A percentile compares a stretch with the other conserved stretches of the same genome.
Evolutionary conservation across 495 filamentous ascomycete genomes (phyloP).

Genomic region (Tricharina praecox): DNA sequence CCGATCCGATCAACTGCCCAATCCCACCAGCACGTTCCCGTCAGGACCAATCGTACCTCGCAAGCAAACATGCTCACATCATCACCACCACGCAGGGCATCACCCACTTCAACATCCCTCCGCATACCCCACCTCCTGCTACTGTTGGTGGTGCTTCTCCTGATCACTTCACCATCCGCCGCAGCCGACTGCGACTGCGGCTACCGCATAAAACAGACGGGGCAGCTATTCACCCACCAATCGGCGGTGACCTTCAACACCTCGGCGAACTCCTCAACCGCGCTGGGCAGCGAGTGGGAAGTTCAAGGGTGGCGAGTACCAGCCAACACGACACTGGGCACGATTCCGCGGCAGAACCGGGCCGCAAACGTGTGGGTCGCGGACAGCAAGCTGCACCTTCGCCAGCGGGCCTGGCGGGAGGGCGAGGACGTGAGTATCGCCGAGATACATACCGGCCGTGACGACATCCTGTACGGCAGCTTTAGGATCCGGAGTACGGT

Average conservation of each 20-base stretch:
- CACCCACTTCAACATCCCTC: too few relatives aligned
- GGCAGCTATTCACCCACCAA: constrained; percentile 17
- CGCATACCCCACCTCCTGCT: too few relatives aligned
- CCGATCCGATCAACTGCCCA: too few relatives aligned
- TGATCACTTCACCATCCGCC: too few relatives aligned
- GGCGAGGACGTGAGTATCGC: constrained; percentile 16
- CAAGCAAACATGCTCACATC: too few relatives aligned
- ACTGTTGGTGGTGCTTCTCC: too few relatives aligned
- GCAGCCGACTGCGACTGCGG: constrained; percentile 25
- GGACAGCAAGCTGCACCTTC: constrained; percentile 14
- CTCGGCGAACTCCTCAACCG: constrained; percentile 4
- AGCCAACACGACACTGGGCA: constrained; percentile 2
- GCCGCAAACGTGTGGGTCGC: constrained; percentile 22
- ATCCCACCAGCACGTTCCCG: too few relatives aligned
- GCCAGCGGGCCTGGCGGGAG: constrained; percentile 15
- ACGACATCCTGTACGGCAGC: constrained; percentile 22
- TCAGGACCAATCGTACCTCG: too few relatives aligned
- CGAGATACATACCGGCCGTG: constrained; percentile 16
- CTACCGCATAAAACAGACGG: constrained; percentile 14
- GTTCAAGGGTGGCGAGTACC: constrained; percentile 15
- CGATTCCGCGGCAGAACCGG: constrained; percentile 16
- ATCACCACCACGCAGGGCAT: too few relatives aligned
- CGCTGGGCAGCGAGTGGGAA: constrained; percentile 18
- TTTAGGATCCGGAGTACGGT: constrained; percentile 22
- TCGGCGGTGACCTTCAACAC: constrained; percentile 13